A percentile compares a stretch with the other conserved stretches of the same genome.
Evolutionary conservation across 176 grass and related monocot species (phyloP).

Genomic region (Musa troglodytarum): DNA sequence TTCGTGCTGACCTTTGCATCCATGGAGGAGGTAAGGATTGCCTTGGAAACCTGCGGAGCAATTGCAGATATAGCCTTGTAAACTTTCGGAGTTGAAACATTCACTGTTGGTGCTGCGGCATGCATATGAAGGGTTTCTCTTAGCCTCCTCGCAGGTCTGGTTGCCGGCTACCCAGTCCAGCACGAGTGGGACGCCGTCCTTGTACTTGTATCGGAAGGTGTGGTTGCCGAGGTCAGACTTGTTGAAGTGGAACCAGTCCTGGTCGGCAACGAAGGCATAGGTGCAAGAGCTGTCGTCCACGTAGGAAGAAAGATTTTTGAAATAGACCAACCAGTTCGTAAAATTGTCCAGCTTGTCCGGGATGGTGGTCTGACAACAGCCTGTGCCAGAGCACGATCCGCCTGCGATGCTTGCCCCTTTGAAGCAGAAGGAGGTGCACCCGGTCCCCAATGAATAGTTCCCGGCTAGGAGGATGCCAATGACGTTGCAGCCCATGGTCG

Average conservation of each 20-base stretch:
- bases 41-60: not conserved
- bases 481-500: not conserved
- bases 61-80: not conserved
- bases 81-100: fast-evolving
- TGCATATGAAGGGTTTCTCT: not conserved
- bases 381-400: not conserved
- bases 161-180: not conserved
- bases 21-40: not conserved
- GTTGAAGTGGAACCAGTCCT: not conserved
- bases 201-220: not conserved
- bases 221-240: not conserved
- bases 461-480: fast-evolving
- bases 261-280: not conserved
- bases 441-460: not conserved
- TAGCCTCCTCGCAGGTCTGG: not conserved
- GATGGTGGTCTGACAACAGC: constrained; percentile 1
- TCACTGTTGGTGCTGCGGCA: not conserved
- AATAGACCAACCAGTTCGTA: fast-evolving
- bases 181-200: not conserved
- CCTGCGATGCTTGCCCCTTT: too few species aligned
- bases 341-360: not conserved
- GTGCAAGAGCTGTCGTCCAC: not conserved
- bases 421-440: not conserved
- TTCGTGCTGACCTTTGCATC: not conserved
- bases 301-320: too few species aligned